phyloP scores from a whole-genome alignment of 2,329 filamentous ascomycete species.

The Corinectria fuckeliana region DNA sequence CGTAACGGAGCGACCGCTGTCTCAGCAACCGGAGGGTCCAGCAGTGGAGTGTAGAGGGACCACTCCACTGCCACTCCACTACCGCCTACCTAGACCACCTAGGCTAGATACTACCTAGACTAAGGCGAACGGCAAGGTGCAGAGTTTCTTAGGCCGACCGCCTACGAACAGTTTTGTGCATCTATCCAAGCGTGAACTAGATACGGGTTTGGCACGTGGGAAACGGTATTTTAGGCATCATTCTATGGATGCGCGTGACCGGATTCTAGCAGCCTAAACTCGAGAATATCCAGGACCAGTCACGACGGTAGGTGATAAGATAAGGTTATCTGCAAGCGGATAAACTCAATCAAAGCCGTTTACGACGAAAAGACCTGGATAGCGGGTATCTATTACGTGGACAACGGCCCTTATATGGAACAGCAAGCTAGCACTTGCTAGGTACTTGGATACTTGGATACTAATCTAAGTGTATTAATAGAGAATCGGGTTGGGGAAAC shows the following conservation, averaged over 20 bases:
- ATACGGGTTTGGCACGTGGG: not conserved
- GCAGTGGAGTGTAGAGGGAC: not conserved
- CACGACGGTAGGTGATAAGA: not conserved
- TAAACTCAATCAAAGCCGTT: not conserved
- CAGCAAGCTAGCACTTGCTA: too few relatives aligned
- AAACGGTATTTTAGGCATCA: not conserved
- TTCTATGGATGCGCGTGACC: not conserved
- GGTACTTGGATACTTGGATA: too few relatives aligned
- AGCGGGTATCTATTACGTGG: too few relatives aligned
- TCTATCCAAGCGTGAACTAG: not conserved
- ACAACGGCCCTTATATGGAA: too few relatives aligned
- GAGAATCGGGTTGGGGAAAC: too few relatives aligned
- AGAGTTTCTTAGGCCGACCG: too few relatives aligned
- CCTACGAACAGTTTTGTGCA: too few relatives aligned
- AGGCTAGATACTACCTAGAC: too few relatives aligned
- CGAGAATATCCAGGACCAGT: not conserved
- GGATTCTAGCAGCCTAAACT: not conserved
- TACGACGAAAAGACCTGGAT: too few relatives aligned
- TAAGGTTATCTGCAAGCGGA: not conserved
- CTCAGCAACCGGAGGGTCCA: conserved; percentile 39
- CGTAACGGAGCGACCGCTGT: conserved; percentile 38
- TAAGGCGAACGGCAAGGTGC: too few relatives aligned
- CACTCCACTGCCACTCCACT: not conserved
- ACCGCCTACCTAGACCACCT: not conserved
- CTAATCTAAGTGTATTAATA: too few relatives aligned